phyloP scores from a whole-genome alignment of 2,329 filamentous ascomycete species.

The Truncatella angustata region DNA sequence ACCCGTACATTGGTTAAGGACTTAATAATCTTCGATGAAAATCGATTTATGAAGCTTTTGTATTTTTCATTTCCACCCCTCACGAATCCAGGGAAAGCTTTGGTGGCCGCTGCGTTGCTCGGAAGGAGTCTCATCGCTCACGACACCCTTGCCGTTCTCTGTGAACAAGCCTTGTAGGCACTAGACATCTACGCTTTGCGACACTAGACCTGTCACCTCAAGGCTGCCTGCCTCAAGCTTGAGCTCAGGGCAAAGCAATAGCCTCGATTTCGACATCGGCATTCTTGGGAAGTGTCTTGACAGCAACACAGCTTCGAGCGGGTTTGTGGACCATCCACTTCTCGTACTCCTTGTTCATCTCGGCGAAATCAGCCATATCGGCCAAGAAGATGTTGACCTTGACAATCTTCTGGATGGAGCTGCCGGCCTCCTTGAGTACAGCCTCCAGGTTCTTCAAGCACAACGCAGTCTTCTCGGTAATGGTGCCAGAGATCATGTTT shows the following conservation, averaged over 20 bases:
- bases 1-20: no score
- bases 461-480: slow-evolving; percentile 61
- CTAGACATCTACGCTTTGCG: no score
- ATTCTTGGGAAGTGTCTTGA: slow-evolving; percentile 82
- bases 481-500: slow-evolving; percentile 55
- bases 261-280: slow-evolving; percentile 90
- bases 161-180: no score
- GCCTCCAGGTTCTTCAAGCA: slow-evolving; percentile 77
- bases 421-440: slow-evolving; percentile 79
- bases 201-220: no score
- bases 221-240: no score
- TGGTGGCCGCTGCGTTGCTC: no score
- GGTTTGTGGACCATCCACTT: slow-evolving; percentile 83
- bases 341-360: slow-evolving; percentile 84
- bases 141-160: no score
- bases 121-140: no score
- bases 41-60: no score
- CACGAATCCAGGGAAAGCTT: no score
- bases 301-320: slow-evolving; percentile 84
- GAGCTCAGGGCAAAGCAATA: slow-evolving; percentile 61
- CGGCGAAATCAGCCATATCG: slow-evolving; percentile 85
- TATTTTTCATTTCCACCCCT: no score
- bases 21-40: no score
- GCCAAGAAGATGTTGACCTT: slow-evolving; percentile 91
- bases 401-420: slow-evolving; percentile 75